A percentile compares a stretch with the other conserved stretches of the same genome.
phyloP scores from a whole-genome alignment of 805 yeast genomes.

The Kregervanrija delftensis region DNA sequence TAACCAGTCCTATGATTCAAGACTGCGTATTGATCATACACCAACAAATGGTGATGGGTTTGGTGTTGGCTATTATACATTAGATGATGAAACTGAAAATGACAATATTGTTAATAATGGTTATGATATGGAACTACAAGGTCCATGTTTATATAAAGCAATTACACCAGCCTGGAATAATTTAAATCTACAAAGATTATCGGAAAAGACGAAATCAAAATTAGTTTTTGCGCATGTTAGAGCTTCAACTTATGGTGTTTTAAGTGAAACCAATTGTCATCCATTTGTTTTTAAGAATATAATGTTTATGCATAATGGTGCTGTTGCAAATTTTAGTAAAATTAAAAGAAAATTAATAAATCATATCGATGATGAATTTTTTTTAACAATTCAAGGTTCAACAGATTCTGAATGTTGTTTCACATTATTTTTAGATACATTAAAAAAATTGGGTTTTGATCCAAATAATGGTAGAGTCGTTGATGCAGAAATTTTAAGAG shows the following conservation, averaged over 20 bases:
- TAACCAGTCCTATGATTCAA: conserved; percentile 88
- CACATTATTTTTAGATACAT: conserved; percentile 76
- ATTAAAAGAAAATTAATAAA: conserved; percentile 70
- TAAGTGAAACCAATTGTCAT: conserved; percentile 94
- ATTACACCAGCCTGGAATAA: conserved; percentile 99
- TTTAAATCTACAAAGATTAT: conserved; percentile 75
- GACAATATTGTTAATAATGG: conserved; percentile 7
- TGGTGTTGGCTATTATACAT: conserved; percentile 88
- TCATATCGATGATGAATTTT: conserved; percentile 74
- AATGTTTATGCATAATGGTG: conserved; percentile 98
- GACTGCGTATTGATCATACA: conserved; percentile 79
- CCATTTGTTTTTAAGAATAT: conserved; percentile 84
- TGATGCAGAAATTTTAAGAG: conserved; percentile 48
- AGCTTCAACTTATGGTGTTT: conserved; percentile 91
- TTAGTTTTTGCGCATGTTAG: conserved; percentile 93
- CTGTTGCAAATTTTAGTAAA: conserved; percentile 60
- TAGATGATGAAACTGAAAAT: conserved; percentile 37
- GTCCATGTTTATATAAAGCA: conserved; percentile 90
- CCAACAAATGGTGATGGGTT: conserved; percentile 98
- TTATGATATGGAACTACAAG: conserved; percentile 15
- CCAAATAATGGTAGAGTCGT: conserved; percentile 34
- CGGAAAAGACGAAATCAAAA: conserved; percentile 79
- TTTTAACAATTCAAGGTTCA: conserved; percentile 79
- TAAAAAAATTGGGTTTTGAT: conserved; percentile 69
- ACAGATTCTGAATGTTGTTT: conserved; percentile 96